Evolutionary conservation across 73 alveolate genomes (phyloP).

Genomic region (Tetrahymena elliotti): DNA sequence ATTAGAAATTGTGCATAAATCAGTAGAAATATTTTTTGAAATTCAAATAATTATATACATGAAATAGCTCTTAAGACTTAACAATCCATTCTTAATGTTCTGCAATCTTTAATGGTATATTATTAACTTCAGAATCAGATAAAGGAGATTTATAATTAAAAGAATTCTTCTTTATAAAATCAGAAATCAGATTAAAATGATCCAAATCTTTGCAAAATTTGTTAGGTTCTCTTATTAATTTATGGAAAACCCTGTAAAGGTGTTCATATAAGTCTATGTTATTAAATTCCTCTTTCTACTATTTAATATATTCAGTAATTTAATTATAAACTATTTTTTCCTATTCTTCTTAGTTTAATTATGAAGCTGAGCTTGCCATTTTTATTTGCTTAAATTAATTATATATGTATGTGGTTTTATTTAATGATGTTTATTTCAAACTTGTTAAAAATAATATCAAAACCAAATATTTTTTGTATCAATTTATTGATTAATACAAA

Average conservation of each 20-base stretch:
- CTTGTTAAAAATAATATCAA: not conserved
- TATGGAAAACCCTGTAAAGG: not conserved
- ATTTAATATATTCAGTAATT: not conserved
- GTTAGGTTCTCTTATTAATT: not conserved
- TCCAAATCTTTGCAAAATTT: slow-evolving; percentile 6
- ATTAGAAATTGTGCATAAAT: slow-evolving; percentile 1
- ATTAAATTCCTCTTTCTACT: not conserved
- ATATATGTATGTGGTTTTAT: not conserved
- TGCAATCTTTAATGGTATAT: slow-evolving; percentile 15
- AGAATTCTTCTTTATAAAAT: slow-evolving; percentile 39
- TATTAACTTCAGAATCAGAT: slow-evolving; percentile 42
- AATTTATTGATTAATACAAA: not conserved
- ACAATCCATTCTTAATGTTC: slow-evolving; percentile 38
- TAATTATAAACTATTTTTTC: not conserved
- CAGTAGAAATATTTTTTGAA: slow-evolving; percentile 9
- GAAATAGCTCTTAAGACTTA: slow-evolving; percentile 7
- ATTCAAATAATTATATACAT: not conserved
- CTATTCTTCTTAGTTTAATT: not conserved
- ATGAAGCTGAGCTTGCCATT: not conserved
- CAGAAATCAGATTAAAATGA: slow-evolving; percentile 13
- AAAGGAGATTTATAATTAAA: slow-evolving; percentile 21
- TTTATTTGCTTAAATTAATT: not conserved
- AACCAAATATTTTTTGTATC: not conserved
- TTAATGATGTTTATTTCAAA: not conserved
- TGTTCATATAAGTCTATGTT: not conserved